Evolutionary conservation across 495 filamentous ascomycete genomes (phyloP), one percentile per base, ranked within the genome.

Genomic region (Xylaria flabelliformis): DNA sequence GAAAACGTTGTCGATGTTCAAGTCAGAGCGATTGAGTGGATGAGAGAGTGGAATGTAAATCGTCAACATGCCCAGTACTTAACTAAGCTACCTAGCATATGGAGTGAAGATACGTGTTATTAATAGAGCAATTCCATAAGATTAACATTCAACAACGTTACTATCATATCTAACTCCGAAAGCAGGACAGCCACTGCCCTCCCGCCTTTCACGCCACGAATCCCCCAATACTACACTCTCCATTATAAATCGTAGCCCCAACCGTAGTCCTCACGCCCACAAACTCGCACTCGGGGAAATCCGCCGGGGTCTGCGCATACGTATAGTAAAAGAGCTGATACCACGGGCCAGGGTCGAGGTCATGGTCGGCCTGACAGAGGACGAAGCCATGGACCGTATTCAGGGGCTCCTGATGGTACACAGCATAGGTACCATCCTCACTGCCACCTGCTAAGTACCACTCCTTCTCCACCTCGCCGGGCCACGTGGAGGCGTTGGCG

Each of bases 251-350:
- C 17, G 55, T 73, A 3, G 71, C 51, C 10, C 55, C 71, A 32
- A 73, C 71, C 24, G 71, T 73, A 44, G 71, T 73, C 55, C 58
- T n/a, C 10, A 73, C 44, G 3, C 71, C 71, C 3, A 73, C 62
- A 36, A 44, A 63, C 58, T 73, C 71, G 56, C 71, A 73, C 46
- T 56, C 65, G 21, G 64, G 55, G 24, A 69, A 70, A 13, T 61
- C 65, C 0, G 29, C 55, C 8, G 68, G 68, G 17, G 13, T 50
- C 8, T 56, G 13, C 17, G 8, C 2, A 29, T 74, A 69, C 1
- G 61, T 59, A 12, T 65, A 59, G 26, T 74, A 71, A 24, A 69
- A 74, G 0, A 74, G 50, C 67, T 74, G 72, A n/a, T 66, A 66
- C 72, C 72, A 74, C 26, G 69, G 46, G 10, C 59, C 59, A 0